phyloP scores from a whole-genome alignment of 2,329 filamentous ascomycete species.

The Penicillium expansum region DNA sequence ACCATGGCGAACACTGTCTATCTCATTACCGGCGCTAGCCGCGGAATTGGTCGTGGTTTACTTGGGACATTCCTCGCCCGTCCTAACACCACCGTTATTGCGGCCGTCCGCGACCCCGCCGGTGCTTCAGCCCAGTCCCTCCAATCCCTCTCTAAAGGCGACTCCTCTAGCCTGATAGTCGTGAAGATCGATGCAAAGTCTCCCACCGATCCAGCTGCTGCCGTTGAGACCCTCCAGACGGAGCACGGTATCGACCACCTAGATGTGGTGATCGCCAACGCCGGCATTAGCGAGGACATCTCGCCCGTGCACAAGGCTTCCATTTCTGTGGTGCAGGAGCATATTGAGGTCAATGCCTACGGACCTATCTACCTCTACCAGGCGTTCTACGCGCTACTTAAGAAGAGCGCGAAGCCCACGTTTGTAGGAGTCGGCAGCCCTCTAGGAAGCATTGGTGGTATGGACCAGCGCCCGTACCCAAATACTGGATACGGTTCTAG shows the following conservation, averaged over 20 bases:
- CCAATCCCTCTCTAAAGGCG: conserved; percentile 34
- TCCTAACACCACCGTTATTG: conserved; percentile 4
- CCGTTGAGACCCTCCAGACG: conserved; percentile 31
- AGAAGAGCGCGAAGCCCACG: conserved; percentile 1
- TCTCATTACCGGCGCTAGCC: conserved; percentile 1
- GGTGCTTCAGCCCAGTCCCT: neutral
- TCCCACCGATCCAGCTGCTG: conserved; percentile 34
- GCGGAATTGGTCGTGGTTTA: conserved; percentile 8
- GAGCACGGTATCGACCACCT: conserved; percentile 41
- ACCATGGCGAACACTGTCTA: neutral
- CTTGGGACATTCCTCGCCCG: neutral
- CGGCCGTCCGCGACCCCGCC: neutral
- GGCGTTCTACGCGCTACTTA: conserved; percentile 1
- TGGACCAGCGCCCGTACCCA: neutral
- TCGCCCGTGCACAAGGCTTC: conserved; percentile 16
- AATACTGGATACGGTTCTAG: conserved; percentile 14
- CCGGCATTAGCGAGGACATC: conserved; percentile 38
- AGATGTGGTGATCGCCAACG: conserved; percentile 55
- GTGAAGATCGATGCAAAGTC: conserved; percentile 45
- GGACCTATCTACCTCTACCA: conserved; percentile 24
- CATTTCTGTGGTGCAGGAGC: conserved; percentile 22
- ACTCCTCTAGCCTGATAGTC: conserved; percentile 40
- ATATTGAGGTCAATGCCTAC: conserved; percentile 36
- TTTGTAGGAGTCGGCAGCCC: neutral
- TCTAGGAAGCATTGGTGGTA: neutral